Base-by-base conservation (phyloP, 2,329 filamentous ascomycete genomes). In the Aspergillus candidus region DNA sequence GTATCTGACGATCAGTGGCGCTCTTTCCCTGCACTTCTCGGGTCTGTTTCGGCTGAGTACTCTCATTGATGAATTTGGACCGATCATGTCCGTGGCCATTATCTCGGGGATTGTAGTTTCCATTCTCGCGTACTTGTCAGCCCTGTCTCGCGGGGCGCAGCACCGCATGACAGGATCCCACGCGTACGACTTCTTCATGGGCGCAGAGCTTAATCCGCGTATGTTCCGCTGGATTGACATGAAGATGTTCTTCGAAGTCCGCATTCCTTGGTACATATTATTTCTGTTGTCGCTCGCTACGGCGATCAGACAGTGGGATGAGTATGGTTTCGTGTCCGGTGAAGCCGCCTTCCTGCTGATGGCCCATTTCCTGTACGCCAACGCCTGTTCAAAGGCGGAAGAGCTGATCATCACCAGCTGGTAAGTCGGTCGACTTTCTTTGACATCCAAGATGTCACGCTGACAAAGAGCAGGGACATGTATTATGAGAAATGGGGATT, bases 401-500 rank as follows among this genome's bases (percentile, higher is more conserved):
- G 87, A 95, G 67, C 76, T 88, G 61, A 95, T 95, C 64, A 79
- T 88, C 46, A 85, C 86, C 3, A 93, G 86, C 40, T 95, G 89
- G 80, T 78, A 65, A 50, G 71, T 44, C 14, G 53, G 6, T 31
- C 33, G 42, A 6, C 11, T n/a, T 18, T 15, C 8, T 1, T 15
- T 3, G 12, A 27, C n/a, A n/a, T n/a, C n/a, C n/a, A n/a, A 4
- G 4, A 6, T 22, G 2, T 15, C 10, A 11, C 11, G 7, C 12
- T 32, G 7, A n/a, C 12, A 35, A 22, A 44, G 12, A 2, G 11
- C 14, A 58, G 54, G 84, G 89, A 95, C 60, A 94, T 95, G 84
- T 94, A 93, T 73, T 90, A 88, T 59, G 89, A 95, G 73, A 94
- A 95, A 71, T 88, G 86, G 77, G 89, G 89, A 32, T 95, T 95